phyloP scores from a whole-genome alignment of 202 grass and related monocot genomes.

The Saccharum hybrid region DNA sequence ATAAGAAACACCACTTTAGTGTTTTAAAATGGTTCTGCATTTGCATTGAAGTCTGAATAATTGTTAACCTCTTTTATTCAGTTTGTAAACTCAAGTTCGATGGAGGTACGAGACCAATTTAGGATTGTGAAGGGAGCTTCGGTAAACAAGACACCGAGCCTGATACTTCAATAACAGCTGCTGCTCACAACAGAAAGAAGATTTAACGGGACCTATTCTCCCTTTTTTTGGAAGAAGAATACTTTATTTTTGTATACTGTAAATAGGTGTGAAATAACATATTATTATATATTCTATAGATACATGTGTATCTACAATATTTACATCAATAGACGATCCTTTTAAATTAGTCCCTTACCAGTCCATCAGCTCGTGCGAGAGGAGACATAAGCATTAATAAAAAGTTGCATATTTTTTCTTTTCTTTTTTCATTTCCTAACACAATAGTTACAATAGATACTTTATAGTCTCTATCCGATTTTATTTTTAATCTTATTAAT shows the following conservation, averaged over 20 bases:
- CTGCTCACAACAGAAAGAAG: not conserved
- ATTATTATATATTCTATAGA: not conserved
- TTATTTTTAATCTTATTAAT: not conserved
- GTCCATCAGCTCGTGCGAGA: not conserved
- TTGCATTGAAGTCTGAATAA: slow-evolving; percentile 15
- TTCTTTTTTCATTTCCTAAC: not conserved
- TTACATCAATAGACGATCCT: not conserved
- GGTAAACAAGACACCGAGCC: slow-evolving; percentile 1
- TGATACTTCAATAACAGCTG: slow-evolving; percentile 44
- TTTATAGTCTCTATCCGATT: not conserved
- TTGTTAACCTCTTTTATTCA: slow-evolving; percentile 44
- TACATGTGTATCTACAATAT: not conserved
- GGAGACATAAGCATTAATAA: not conserved
- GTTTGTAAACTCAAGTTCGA: slow-evolving; percentile 84
- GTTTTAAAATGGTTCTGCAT: slow-evolving; percentile 11
- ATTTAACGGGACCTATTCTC: not conserved
- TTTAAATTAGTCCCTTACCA: not conserved
- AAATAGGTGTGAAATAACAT: not conserved
- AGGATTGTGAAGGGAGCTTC: slow-evolving; percentile 54
- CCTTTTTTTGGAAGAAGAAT: not conserved
- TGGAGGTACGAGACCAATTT: slow-evolving; percentile 71
- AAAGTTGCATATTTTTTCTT: not conserved
- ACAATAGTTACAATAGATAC: not conserved
- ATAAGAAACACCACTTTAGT: not conserved
- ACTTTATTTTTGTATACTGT: slow-evolving; percentile 5